Percentiles rank a stretch among this genome's conserved stretches.
Conservation (phyloP, 139 green algal genomes). For the Penium margaritaceum region DNA sequence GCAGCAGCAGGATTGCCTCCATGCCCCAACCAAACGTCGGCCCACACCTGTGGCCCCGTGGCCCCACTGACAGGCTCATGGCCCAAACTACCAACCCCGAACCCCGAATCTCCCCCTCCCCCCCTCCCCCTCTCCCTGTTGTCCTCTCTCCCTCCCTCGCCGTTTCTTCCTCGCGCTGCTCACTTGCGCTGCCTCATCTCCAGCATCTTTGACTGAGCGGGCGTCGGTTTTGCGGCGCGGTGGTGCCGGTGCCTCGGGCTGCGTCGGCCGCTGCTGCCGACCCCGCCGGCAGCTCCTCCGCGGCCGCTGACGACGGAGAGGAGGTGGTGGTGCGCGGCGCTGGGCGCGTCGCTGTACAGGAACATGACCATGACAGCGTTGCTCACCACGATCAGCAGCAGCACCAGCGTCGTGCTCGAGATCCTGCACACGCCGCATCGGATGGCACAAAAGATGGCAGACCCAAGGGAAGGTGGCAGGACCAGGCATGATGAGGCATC, state of each 20-base stretch:
- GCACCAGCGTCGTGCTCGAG: neutral
- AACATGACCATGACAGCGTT: neutral
- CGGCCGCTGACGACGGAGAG: neutral
- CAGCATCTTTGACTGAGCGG: neutral
- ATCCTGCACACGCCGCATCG: too few relatives aligned
- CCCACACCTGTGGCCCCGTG: too few relatives aligned
- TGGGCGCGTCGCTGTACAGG: neutral
- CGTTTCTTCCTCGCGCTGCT: neutral
- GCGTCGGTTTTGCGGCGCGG: neutral
- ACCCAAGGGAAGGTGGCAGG: too few relatives aligned
- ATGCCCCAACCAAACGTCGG: neutral
- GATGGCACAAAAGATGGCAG: too few relatives aligned
- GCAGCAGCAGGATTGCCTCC: neutral
- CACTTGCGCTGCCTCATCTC: conserved; percentile 1
- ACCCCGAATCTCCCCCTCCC: neutral
- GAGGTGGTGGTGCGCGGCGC: neutral
- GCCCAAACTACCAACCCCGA: too few relatives aligned
- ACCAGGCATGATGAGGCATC: too few relatives aligned
- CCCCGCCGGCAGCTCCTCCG: neutral
- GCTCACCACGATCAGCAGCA: neutral
- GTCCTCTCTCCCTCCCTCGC: neutral
- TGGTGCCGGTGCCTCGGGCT: neutral
- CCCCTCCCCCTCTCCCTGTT: neutral
- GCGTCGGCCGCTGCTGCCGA: too few relatives aligned
- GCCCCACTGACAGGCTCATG: too few relatives aligned